Conservation (phyloP, 2,329 filamentous ascomycete genomes). For the Alternaria ventricosa region DNA sequence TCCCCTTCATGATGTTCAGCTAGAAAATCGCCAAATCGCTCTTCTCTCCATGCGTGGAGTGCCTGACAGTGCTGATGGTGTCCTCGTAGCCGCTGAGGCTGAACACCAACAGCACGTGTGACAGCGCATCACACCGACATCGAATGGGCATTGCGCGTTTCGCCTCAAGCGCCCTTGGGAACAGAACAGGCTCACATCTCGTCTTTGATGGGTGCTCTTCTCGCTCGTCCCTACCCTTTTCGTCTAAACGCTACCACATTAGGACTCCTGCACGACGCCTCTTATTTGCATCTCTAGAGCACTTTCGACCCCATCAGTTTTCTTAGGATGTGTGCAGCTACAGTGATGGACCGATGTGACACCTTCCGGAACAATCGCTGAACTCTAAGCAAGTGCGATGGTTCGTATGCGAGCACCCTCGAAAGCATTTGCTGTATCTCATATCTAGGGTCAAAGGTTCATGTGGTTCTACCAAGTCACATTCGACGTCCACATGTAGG, state of each 20-base stretch:
- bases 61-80: conserved; percentile 3
- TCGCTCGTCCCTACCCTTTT: neutral
- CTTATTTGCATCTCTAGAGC: neutral
- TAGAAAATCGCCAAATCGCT: neutral
- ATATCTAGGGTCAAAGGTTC: neutral
- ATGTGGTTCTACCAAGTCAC: neutral
- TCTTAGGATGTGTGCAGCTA: neutral
- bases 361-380: neutral
- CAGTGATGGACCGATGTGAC: neutral
- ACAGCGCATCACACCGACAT: conserved; percentile 6
- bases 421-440: neutral
- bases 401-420: neutral
- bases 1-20: neutral
- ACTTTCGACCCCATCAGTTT: neutral
- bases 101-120: conserved; percentile 10
- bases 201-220: neutral
- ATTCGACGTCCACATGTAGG: neutral
- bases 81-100: conserved; percentile 21
- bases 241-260: neutral
- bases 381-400: neutral
- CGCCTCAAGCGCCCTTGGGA: conserved; percentile 2
- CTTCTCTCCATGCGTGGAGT: neutral
- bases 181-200: neutral
- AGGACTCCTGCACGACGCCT: neutral
- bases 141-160: neutral